Base-by-base conservation (phyloP, 2,329 filamentous ascomycete genomes). In the Botryotinia narcissicola region DNA sequence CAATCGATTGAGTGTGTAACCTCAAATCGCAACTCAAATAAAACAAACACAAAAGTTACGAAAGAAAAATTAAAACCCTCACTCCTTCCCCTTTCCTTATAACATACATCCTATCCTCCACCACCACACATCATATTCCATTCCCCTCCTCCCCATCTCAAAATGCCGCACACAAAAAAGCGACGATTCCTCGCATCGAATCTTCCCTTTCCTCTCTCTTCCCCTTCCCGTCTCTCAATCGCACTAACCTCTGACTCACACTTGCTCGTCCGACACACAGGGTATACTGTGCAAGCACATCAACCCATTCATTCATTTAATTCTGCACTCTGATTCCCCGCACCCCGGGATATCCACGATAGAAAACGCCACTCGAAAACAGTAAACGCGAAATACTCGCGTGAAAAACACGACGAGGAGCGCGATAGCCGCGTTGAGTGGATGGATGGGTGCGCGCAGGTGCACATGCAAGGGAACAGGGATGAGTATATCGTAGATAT, bases 351-450 rank as follows among this genome's bases (percentile, higher is more conserved):
- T 40, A 12, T 40, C 37, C 37, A 40, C 9, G 37, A 10, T 2
- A 40, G 37, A 40, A 37, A 37, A 37, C 9, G 37, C 37, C 37
- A 40, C 37, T 10, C 37, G 8, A 2, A 3, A n/a, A 18, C 42
- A 18, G 25, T 61, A 72, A 60, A 72, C 71, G 71, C 71, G 70
- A 72, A 67, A 72, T 20, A 6, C 3, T 6, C 61, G 42, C 70
- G 70, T 35, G 22, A 20, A n/a, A 18, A 12, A 4, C 10, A 32
- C 44, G 46, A 14, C 4, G 2, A 4, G 2, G 32, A 29, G 8
- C 46, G 70, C 70, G 70, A 67, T 72, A 68, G 70, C 48, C 61
- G 70, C 61, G 70, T 32, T 72, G n/a, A 72, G 61, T 72, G 70
- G 70, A 44, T 67, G 18, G 35, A 35, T 35, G 35, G 35, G 14